Percentiles rank a stretch among this genome's conserved stretches.
phyloP scores from a whole-genome alignment of 768 basidiomycete species.

The Agaricus subrufescens region DNA sequence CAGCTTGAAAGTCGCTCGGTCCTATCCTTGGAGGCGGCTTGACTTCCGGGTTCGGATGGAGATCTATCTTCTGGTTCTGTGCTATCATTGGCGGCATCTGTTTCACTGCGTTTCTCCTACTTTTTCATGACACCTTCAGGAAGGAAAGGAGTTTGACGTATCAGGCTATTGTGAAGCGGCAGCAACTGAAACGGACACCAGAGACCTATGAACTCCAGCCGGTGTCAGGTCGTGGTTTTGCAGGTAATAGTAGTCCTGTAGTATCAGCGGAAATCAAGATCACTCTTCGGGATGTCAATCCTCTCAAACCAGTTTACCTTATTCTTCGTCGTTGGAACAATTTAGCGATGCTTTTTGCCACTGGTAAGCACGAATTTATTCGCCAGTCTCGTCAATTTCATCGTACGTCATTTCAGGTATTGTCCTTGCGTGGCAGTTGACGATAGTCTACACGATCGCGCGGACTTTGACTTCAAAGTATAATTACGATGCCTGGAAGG shows the following conservation, averaged over 20 bases:
- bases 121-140: slow-evolving; percentile 79
- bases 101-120: slow-evolving; percentile 48
- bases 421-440: slow-evolving; percentile 29
- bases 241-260: too few species aligned
- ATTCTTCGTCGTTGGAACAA: too few species aligned
- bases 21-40: slow-evolving; percentile 67
- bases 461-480: slow-evolving; percentile 63
- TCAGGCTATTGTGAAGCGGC: slow-evolving; percentile 49
- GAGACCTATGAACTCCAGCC: too few species aligned
- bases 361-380: too few species aligned
- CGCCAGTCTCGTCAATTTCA: too few species aligned
- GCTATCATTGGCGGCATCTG: slow-evolving; percentile 51
- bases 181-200: slow-evolving; percentile 7
- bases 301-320: too few species aligned
- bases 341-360: too few species aligned
- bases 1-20: slow-evolving; percentile 34
- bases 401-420: not conserved
- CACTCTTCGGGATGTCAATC: too few species aligned
- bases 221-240: too few species aligned
- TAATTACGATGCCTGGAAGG: slow-evolving; percentile 56
- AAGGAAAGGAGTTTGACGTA: slow-evolving; percentile 76
- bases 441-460: slow-evolving; percentile 65
- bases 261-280: too few species aligned
- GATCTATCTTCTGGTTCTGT: slow-evolving; percentile 77
- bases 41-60: slow-evolving; percentile 65